Evolutionary conservation across 805 yeast genomes (phyloP).

Genomic region (Hanseniaspora jakobsenii): DNA sequence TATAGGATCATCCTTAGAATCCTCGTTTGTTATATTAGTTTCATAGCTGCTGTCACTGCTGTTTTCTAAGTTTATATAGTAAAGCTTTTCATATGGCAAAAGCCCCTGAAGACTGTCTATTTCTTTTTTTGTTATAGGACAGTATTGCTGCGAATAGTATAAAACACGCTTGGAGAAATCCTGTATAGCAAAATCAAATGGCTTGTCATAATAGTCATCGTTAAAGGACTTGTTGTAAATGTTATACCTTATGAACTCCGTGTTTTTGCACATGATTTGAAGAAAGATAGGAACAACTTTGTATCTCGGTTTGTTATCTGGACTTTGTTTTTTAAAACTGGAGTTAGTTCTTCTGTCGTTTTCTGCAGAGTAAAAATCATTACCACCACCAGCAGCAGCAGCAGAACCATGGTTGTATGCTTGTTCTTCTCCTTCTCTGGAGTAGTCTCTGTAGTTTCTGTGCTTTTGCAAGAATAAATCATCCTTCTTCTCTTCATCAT

Average conservation of each 20-base stretch:
- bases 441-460: no score
- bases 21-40: not conserved
- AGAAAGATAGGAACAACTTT: constrained; percentile 40
- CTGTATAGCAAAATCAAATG: constrained; percentile 40
- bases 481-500: constrained; percentile 22
- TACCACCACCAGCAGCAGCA: no score
- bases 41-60: constrained; percentile 3
- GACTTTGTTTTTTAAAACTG: no score
- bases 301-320: no score
- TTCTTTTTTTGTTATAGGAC: constrained; percentile 21
- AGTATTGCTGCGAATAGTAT: constrained; percentile 33
- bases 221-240: constrained; percentile 53
- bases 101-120: not conserved
- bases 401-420: no score
- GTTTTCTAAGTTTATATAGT: constrained; percentile 11
- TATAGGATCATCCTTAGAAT: not conserved
- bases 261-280: constrained; percentile 49
- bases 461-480: no score
- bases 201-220: constrained; percentile 45
- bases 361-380: no score
- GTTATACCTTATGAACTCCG: constrained; percentile 42
- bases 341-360: no score
- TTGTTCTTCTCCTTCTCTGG: no score
- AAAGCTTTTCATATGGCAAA: not conserved
- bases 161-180: constrained; percentile 50